Base-by-base conservation (phyloP, 1,139 yeast species). In the Yamadazyma mexicana region DNA sequence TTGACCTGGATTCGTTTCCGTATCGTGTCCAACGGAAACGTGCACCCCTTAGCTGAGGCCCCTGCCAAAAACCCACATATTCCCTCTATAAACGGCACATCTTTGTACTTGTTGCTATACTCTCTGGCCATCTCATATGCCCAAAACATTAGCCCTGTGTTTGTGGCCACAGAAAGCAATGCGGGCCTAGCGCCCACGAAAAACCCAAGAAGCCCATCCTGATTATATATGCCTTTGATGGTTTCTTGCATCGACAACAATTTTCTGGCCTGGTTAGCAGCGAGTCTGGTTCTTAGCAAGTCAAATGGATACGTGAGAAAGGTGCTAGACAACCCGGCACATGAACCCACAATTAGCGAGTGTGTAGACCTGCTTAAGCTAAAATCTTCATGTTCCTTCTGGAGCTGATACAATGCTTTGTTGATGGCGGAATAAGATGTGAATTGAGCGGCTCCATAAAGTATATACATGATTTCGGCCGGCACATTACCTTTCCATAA, bases 401-500 rank as follows among this genome's bases (percentile, higher is more conserved):
- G 39, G 0, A 63, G 15, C 1, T 55, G 51, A 1, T 63, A 51
- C 18, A 83, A 55, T 24, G 61, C 40, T 5, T 59, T 61, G 56
- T 82, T 84, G 31, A 81, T 60, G 1, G 71, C 57, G 1, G 87
- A 69, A 56, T 84, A 88, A 1, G 88, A 66, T 1, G 92, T 71
- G 62, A 92, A 92, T 58, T 92, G 98, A 1, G 79, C 67, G 1
- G 87, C 89, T 10, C 98, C 96, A 53, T 92, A 92, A 17, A 86
- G 50, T 14, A 92, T 70, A 55, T 92, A 92, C 79, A 92, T 76
- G 31, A 81, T 62, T 49, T 88, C 91, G 0, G 98, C 98, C 0
- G 98, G 96, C 0, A 87, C 77, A 58, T 92, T 92, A 1, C 98
- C 98, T 59, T 89, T 91, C 98, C 98, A 92, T 17, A 92, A 69